Evolutionary conservation across 2,329 filamentous ascomycete species (phyloP).

Genomic region (Botrytis fragariae): DNA sequence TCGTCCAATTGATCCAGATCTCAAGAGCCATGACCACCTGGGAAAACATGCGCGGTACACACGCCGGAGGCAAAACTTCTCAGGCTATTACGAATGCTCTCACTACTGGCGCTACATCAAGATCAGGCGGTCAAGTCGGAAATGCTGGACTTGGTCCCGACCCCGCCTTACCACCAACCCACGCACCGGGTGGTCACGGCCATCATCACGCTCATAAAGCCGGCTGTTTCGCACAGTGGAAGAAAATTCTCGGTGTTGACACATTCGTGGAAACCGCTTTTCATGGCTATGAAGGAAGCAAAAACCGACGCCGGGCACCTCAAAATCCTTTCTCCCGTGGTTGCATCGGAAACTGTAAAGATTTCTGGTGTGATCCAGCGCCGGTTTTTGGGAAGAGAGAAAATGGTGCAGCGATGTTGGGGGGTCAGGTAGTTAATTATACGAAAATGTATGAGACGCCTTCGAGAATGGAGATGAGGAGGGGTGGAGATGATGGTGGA

Average conservation of each 20-base stretch:
- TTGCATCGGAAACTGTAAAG: conserved; percentile 82
- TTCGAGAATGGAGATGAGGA: conserved; percentile 40
- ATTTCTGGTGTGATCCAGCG: conserved; percentile 93
- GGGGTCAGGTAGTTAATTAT: conserved; percentile 80
- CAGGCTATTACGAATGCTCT: conserved; percentile 70
- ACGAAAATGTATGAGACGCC: conserved; percentile 82
- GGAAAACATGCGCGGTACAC: conserved; percentile 88
- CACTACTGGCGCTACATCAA: conserved; percentile 63
- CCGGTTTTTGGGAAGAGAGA: conserved; percentile 75
- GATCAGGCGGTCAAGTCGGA: conserved; percentile 69
- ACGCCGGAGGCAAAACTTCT: conserved; percentile 50
- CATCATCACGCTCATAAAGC: conserved; percentile 50
- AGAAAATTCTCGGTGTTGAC: conserved; percentile 82
- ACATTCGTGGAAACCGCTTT: conserved; percentile 90
- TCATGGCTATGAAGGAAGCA: conserved; percentile 60
- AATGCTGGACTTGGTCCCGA: conserved; percentile 63
- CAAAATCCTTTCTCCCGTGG: conserved; percentile 83
- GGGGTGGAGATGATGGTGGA: conserved; percentile 26
- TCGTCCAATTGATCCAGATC: conserved; percentile 91
- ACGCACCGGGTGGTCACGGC: conserved; percentile 39
- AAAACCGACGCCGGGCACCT: conserved; percentile 49
- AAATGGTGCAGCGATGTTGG: conserved; percentile 72
- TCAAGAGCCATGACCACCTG: conserved; percentile 92
- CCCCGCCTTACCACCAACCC: conserved; percentile 47
- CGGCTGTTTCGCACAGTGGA: conserved; percentile 76